Base-by-base conservation (phyloP, 805 yeast species). In the Metschnikowia gelsemii region DNA sequence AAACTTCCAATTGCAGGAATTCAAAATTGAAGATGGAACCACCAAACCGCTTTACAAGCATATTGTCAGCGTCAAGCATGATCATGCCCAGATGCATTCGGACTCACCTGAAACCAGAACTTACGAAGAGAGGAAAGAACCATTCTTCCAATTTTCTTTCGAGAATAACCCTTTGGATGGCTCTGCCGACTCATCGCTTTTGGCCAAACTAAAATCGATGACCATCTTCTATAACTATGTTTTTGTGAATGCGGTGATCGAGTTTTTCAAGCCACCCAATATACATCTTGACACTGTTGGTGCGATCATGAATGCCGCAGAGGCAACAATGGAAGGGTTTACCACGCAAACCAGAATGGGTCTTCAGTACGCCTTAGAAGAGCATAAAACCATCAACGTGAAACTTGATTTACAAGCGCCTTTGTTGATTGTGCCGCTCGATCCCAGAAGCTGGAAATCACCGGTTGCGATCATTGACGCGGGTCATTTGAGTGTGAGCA, bases 331-430 rank as follows among this genome's bases (percentile, higher is more conserved):
- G 43, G 96, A 89, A 56, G 97, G 95, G 2, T 70, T 93, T 48
- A 82, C 97, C 0, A 72, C 82, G 19, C 96, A 89, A 58, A 93
- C 98, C 0, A 72, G 96, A 55, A 75, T 93, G 47, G 98, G 98
- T 0, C 72, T 93, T 16, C 95, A 91, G 63, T 89, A 93, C 51
- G 93, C 96, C 0, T 72, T 95, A 52, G 96, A 89, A 47, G 96
- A 91, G 54, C 99, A 93, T 64, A 90, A 89, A 58, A 91, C 98
- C 0, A 64, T 89, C 43, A 83, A 89, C 56, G 77, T 89, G 19
- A 80, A 86, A 54, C 75, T 93, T 47, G 98, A 95, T 63, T 70
- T 95, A 32, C 96, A 90, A 57, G 96, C 98, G 0, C 99, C 99
- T 0, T 69, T 93, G 50, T 80, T 95, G 17, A 84, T 91, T 7